Base-by-base conservation (phyloP, 1,139 yeast genomes). In the Yamadazyma kanchanaburiensis region DNA sequence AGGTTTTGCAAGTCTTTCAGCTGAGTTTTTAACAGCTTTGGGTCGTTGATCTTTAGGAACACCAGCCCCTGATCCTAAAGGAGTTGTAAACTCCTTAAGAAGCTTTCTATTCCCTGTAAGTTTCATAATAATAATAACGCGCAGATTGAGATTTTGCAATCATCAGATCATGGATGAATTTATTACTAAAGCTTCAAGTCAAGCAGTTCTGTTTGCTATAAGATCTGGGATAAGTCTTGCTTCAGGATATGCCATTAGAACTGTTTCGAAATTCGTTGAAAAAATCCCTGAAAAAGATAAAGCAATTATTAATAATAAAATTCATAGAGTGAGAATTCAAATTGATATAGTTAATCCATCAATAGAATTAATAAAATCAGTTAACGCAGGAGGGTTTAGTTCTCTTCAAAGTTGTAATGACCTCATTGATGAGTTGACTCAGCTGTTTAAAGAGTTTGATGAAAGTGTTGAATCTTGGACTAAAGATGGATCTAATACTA, bases 131-230 rank as follows among this genome's bases (percentile, higher is more conserved):
- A n/a, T 19, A n/a, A 25, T 4, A 19, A 8, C 15, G 16, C 27
- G 30, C 26, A 22, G 13, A 6, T 18, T 18, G 20, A 12, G 15
- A 22, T 12, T 21, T 6, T 7, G 8, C 13, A 10, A 22, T 13
- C 25, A 6, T 12, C 15, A 22, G 25, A 25, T 11, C n/a, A 68
- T 68, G 74, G 75, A 69, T 40, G 70, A 67, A 32, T 52, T 69
- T 18, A 45, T 68, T 16, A 52, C 63, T 15, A 71, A 77, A 57
- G 94, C 94, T 4, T 82, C 89, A 19, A 77, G 76, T 34, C 91
- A 84, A 43, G 87, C 87, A 1, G 86, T 84, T 7, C 74, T 88
- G 3, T 81, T 84, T 58, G 94, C 94, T 8, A 78, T 84, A 24
- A 62, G 84, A 35, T 82, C 91, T 1, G 88, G 94, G 0, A 76